phyloP scores from a whole-genome alignment of 1,284 basidiomycete genomes.

The Leccinum pseudoinsigne region DNA sequence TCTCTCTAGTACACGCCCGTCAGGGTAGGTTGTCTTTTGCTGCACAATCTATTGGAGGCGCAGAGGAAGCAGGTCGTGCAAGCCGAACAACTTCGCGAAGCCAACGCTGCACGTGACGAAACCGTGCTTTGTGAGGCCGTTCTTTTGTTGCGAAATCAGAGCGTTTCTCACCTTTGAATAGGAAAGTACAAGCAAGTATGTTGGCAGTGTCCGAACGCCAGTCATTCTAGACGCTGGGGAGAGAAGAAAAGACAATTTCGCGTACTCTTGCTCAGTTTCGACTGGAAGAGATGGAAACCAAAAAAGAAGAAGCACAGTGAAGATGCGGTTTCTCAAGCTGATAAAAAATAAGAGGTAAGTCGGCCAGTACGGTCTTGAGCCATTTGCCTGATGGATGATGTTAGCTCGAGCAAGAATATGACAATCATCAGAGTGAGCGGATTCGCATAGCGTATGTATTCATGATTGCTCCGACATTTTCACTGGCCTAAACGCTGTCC shows the following conservation, averaged over 20 bases:
- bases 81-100: conserved; percentile 30
- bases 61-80: conserved; percentile 31
- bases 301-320: conserved; percentile 61
- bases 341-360: conserved; percentile 61
- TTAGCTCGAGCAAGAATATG: conserved; percentile 73
- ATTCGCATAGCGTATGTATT: conserved; percentile 63
- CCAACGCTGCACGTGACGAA: conserved; percentile 28
- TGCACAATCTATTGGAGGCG: conserved; percentile 33
- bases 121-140: conserved; percentile 66
- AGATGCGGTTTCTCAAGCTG: conserved; percentile 57
- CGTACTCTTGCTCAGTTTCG: conserved; percentile 73
- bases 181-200: conserved; percentile 76
- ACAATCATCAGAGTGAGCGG: conserved; percentile 75
- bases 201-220: conserved; percentile 89
- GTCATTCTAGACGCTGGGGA: conserved; percentile 75
- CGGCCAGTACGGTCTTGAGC: not conserved
- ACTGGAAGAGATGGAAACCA: conserved; percentile 60
- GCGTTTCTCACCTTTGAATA: conserved; percentile 32
- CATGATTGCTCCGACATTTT: conserved; percentile 1
- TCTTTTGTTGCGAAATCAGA: not conserved
- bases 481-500: not conserved
- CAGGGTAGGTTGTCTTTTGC: conserved; percentile 33
- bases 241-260: conserved; percentile 77
- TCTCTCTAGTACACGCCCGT: conserved; percentile 31
- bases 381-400: conserved; percentile 5